Conservation (phyloP, 495 filamentous ascomycete genomes). For the Penicillium canariense region DNA sequence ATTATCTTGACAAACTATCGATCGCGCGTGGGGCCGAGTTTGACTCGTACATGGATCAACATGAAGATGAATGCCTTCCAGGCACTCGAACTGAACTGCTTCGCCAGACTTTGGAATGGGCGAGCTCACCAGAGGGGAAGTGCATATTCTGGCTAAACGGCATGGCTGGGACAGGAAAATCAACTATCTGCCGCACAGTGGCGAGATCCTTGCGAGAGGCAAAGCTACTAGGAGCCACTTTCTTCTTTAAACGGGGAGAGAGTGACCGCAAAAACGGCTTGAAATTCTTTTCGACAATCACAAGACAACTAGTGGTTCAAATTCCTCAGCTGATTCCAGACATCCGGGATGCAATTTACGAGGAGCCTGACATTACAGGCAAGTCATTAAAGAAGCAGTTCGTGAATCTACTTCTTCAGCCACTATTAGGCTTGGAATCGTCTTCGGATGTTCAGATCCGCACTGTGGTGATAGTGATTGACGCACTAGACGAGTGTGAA, state of each 20-base stretch:
- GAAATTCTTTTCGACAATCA: conserved; percentile 45
- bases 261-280: conserved; percentile 37
- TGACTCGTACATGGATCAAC: conserved; percentile 1
- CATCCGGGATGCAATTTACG: conserved; percentile 35
- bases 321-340: conserved; percentile 22
- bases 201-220: conserved; percentile 6
- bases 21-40: background rate
- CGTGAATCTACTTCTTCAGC: conserved; percentile 44
- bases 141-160: conserved; percentile 44
- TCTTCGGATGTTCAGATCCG: background rate
- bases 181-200: conserved; percentile 32
- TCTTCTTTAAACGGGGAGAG: conserved; percentile 52
- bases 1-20: too few species aligned
- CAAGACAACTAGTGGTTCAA: conserved; percentile 34
- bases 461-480: conserved; percentile 40
- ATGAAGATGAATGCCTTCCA: conserved; percentile 6
- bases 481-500: conserved; percentile 54
- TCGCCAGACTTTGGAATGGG: background rate
- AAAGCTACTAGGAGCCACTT: conserved; percentile 31
- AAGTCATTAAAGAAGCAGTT: conserved; percentile 47
- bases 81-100: background rate
- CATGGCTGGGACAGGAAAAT: conserved; percentile 43
- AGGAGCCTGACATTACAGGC: conserved; percentile 27
- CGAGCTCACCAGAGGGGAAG: conserved; percentile 3
- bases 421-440: conserved; percentile 19